phyloP scores from a whole-genome alignment of 768 basidiomycete genomes.

The Phanerochaete carnosa region DNA sequence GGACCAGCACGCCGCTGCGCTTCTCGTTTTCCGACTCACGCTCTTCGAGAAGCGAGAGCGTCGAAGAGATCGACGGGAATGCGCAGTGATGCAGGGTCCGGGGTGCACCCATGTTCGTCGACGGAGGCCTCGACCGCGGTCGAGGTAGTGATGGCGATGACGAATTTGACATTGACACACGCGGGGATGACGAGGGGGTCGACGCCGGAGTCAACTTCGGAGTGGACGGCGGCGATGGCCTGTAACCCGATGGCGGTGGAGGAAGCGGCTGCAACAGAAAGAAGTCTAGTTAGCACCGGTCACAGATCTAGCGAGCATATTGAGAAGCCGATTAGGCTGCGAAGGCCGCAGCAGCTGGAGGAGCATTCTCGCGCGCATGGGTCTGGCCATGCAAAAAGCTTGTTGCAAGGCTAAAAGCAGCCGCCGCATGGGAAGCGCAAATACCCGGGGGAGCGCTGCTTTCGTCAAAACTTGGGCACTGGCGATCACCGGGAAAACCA shows the following conservation, averaged over 20 bases:
- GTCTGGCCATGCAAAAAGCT: background rate
- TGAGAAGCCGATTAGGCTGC: background rate
- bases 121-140: slow-evolving; percentile 9
- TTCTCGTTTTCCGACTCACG: slow-evolving; percentile 21
- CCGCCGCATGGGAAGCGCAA: background rate
- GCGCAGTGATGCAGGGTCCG: slow-evolving; percentile 32
- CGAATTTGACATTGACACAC: slow-evolving; percentile 1
- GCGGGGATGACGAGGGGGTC: slow-evolving; percentile 12
- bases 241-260: background rate
- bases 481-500: background rate
- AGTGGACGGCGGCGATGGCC: slow-evolving; percentile 6
- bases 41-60: slow-evolving; percentile 23
- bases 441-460: background rate
- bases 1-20: slow-evolving; percentile 20
- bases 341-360: background rate
- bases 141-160: background rate
- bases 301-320: background rate
- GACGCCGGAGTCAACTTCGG: slow-evolving; percentile 6
- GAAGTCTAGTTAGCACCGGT: background rate
- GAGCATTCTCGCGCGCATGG: background rate
- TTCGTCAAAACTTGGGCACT: background rate
- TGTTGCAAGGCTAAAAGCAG: background rate
- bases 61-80: slow-evolving; percentile 26
- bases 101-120: slow-evolving; percentile 19
- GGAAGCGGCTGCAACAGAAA: slow-evolving; percentile 13